Evolutionary conservation across 495 filamentous ascomycete species (phyloP), one percentile per base, ranked within the genome.

Genomic region (Acidomyces sp.): DNA sequence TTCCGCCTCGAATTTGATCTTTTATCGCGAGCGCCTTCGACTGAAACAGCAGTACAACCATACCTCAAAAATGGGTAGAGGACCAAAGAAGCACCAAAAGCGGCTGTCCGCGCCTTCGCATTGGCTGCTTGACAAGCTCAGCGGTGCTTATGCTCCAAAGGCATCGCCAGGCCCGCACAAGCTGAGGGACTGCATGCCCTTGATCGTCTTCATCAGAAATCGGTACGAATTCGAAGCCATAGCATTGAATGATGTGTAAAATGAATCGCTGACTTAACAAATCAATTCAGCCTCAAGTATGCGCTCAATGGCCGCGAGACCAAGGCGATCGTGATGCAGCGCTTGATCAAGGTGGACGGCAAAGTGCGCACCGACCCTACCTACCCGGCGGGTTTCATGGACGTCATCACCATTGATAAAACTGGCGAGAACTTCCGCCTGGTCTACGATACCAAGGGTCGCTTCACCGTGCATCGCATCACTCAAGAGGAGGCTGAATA

Each of bases 371-470:
- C 92, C 64, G 90, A 97, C 70, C 69, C 74, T 55, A 97, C 90
- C 67, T 97, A 80, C 78, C 90, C 90, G 49, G 80, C 90, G 55
- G 90, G 90, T 56, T 96, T 90, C 75, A 95, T 95, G 92, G 92
- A 97, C 61, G 88, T 97, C 62, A 95, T 97, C 75, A 73, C 74
- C 54, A 85, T 97, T 67, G 90, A 97, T 68, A 97, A 96, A 83
- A 97, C 90, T 48, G 85, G 84, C 71, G 90, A 97, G 78, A 76
- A 93, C 80, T 97, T 97, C 83, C 87, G 90, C 60, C 83, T 97
- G 53, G 73, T 97, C 44, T 97, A 96, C 75, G 92, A 97, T 62
- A 96, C 92, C 75, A 97, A 97, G 81, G 90, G 90, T 54, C 90
- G 90, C 60, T 97, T 95, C 82, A 96, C 92, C 63, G 87, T 97